Evolutionary conservation across 2,329 filamentous ascomycete species (phyloP), one percentile per base, ranked within the genome.

Genomic region (Trichoderma sp.): DNA sequence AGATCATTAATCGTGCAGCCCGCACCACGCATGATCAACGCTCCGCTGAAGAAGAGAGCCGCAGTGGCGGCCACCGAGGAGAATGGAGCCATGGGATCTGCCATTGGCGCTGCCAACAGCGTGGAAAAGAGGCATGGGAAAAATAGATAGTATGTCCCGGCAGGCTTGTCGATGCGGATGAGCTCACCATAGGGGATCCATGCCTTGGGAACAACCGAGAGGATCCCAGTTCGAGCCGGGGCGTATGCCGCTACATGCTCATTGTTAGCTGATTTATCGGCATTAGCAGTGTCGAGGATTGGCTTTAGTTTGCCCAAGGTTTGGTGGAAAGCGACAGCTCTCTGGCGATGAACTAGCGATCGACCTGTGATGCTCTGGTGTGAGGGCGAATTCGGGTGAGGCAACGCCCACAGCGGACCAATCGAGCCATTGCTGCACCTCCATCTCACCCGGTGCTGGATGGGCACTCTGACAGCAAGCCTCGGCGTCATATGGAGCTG

Each of bases 1-100:
- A 96, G 87, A 76, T 97, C 93, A 76, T 97, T 97, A 80, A 96
- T 93, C 19, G 91, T 91, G 78, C 93, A 97, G 61, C 92, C 92
- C 22, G 92, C 92, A 58, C 93, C 91, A 69, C 93, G 90, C 91
- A 97, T 95, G 71, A 97, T 86, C 53, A 96, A 77, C 4, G 92
- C 91, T 60, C 92, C 93, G 2, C 87, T 83, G 73, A 91, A 86
- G 80, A 96, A 95, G 57, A 95, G 85, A 2, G 86, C 75, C 1
- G 86, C 85, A 0, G 90, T 93, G 58, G 87, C 84, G 34, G 90
- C 71, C 19, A 92, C 87, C 13, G 89, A 82, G 5, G 82, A 76
- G 0, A 90, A 87, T 1, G 87, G 76, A 2, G 88, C 80, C 72
- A 89, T 84, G 0, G 91, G 90, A 2, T 78, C 76, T 2, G 86